These are phyloP conservation scores for Debaryomycetaceae sp. DNA, from an alignment of 1,139 yeast species.

Conservation along the genomic window DNA sequence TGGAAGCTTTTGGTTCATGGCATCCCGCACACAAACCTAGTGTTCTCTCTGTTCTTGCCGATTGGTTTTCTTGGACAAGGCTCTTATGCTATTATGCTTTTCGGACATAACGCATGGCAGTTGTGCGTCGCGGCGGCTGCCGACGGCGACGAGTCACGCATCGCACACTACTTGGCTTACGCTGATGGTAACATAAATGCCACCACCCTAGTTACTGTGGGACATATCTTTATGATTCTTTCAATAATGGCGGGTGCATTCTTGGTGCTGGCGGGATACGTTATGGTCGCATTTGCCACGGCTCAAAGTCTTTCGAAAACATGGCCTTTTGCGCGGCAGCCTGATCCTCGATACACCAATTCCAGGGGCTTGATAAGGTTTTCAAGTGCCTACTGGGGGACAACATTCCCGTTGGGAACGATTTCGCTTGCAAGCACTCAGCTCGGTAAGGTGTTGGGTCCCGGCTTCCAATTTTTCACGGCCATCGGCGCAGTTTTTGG, in stretches of 20 bases:
- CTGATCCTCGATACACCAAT: conserved; percentile 7
- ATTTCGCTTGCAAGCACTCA: conserved; percentile 53
- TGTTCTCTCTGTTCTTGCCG: conserved; percentile 49
- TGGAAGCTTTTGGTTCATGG: conserved; percentile 48
- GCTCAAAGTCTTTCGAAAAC: conserved; percentile 10
- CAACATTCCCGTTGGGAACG: conserved; percentile 87
- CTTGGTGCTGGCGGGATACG: conserved; percentile 14
- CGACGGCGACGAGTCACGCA: conserved; percentile 4
- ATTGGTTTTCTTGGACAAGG: conserved; percentile 73
- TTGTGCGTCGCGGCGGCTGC: conserved; percentile 2
- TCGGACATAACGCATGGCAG: conserved; percentile 32
- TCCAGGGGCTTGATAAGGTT: conserved; percentile 28
- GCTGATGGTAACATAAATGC: conserved; percentile 2
- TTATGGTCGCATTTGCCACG: conserved; percentile 12
- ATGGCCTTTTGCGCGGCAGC: conserved; percentile 11
- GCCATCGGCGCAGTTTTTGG: conserved; percentile 57
- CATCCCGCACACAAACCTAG: conserved; percentile 38
- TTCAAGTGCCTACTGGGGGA: conserved; percentile 68
- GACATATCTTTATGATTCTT: conserved; percentile 11
- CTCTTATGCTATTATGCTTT: conserved; percentile 50
- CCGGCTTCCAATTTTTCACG: conserved; percentile 41
- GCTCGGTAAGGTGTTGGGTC: conserved; percentile 29
- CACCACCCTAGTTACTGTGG: conserved; percentile 5
- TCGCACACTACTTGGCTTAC: conserved; percentile 4
- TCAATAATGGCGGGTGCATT: conserved; percentile 11